These are phyloP conservation scores for Penicillium sp. DNA, from an alignment of 2,329 filamentous ascomycete species.

Conservation along the genomic window DNA sequence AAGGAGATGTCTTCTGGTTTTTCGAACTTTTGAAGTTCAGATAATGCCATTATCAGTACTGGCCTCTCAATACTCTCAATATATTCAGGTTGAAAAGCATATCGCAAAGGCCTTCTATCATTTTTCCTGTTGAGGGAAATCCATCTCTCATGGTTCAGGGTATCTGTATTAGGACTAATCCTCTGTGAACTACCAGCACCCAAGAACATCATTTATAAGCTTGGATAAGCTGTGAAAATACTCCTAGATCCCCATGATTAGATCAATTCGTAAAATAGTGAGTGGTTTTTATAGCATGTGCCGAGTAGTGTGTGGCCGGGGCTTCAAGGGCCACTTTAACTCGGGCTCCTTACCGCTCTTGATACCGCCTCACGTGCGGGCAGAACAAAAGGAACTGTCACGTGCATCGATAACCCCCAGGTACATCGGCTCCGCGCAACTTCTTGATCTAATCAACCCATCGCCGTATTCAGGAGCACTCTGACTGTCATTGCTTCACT, in stretches of 20 bases:
- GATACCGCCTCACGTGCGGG: neutral
- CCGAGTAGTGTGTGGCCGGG: neutral
- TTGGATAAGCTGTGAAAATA: neutral
- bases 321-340: neutral
- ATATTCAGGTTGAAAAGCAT: neutral
- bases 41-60: neutral
- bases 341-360: neutral
- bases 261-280: neutral
- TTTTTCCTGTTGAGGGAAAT: neutral
- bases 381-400: neutral
- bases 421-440: neutral
- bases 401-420: neutral
- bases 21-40: neutral
- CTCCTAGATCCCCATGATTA: neutral
- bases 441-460: neutral
- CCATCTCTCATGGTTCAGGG: neutral
- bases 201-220: neutral
- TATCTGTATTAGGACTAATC: neutral
- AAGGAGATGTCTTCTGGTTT: neutral
- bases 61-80: neutral
- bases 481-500: neutral
- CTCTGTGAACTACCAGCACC: neutral
- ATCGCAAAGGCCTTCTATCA: neutral
- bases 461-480: neutral
- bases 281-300: neutral